These are phyloP conservation scores for Agrocybe chaxingu DNA, from an alignment of 768 basidiomycete genomes.

Conservation along the genomic window DNA sequence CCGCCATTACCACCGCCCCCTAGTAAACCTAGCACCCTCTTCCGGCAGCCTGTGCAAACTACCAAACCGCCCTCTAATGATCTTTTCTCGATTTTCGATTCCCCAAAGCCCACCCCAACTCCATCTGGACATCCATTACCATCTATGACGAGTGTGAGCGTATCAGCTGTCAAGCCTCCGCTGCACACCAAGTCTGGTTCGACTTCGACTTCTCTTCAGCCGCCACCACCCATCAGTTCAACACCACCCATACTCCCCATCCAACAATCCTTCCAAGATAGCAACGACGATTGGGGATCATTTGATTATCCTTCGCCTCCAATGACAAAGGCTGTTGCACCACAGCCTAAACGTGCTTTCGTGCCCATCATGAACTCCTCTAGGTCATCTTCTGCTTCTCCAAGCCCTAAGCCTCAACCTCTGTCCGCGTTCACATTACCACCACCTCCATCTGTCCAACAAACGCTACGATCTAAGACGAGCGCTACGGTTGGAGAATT, in stretches of 20 bases:
- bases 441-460: slow-evolving; percentile 10
- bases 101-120: slow-evolving; percentile 4
- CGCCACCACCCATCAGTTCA: neutral
- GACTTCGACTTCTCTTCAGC: neutral
- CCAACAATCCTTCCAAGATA: neutral
- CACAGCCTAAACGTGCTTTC: slow-evolving; percentile 13
- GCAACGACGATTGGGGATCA: slow-evolving; percentile 13
- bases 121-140: slow-evolving; percentile 3
- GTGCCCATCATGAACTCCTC: slow-evolving; percentile 29
- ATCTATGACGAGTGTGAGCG: slow-evolving; percentile 6
- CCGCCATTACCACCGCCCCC: slow-evolving; percentile 44
- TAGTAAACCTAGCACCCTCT: slow-evolving; percentile 20
- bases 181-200: neutral
- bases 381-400: slow-evolving; percentile 14
- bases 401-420: slow-evolving; percentile 14
- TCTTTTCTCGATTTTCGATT: slow-evolving; percentile 27
- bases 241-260: slow-evolving; percentile 1
- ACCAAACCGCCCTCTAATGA: slow-evolving; percentile 12
- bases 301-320: slow-evolving; percentile 16
- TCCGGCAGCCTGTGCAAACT: neutral
- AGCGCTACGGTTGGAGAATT: slow-evolving; percentile 1
- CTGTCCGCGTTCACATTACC: slow-evolving; percentile 9
- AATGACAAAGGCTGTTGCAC: slow-evolving; percentile 9
- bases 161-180: slow-evolving; percentile 14
- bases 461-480: slow-evolving; percentile 2